Conservation (phyloP, 768 basidiomycete genomes). For the Lentinula sp. region DNA sequence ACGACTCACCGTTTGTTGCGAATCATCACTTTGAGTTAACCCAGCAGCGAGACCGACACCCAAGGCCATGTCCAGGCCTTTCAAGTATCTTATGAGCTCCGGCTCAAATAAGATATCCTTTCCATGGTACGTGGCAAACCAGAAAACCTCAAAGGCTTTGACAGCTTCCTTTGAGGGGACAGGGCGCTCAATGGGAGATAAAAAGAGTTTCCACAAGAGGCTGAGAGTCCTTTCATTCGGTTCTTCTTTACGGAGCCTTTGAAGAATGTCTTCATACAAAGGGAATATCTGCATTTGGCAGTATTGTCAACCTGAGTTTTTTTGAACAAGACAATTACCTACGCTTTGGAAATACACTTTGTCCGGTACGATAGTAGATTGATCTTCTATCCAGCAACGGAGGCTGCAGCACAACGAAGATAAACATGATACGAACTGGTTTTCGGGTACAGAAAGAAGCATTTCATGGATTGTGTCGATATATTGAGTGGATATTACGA, state of each 20-base stretch:
- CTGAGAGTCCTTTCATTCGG: conserved; percentile 15
- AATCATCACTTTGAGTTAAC: background rate
- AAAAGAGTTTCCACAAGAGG: conserved; percentile 22
- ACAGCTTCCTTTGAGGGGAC: conserved; percentile 28
- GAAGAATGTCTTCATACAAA: conserved; percentile 5
- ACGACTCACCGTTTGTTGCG: background rate
- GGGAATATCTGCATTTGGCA: conserved; percentile 17
- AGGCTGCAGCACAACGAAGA: conserved; percentile 14
- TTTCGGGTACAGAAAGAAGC: background rate
- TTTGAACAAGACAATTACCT: conserved; percentile 7
- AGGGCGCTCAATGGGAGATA: conserved; percentile 31
- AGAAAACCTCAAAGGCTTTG: conserved; percentile 31
- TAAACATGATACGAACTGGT: background rate
- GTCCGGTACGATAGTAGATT: conserved; percentile 19
- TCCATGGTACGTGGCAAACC: conserved; percentile 28
- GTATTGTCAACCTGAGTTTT: background rate
- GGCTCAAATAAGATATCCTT: conserved; percentile 18
- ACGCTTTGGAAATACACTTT: conserved; percentile 32
- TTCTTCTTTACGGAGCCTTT: background rate
- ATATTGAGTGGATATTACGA: conserved; percentile 18
- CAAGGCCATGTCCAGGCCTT: conserved; percentile 17
- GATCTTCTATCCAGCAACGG: conserved; percentile 31
- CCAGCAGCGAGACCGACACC: background rate
- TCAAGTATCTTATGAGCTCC: conserved; percentile 23
- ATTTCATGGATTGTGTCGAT: conserved; percentile 29